A percentile compares a stretch with the other conserved stretches of the same genome.
phyloP scores from a whole-genome alignment of 2,329 filamentous ascomycete genomes.

The Talaromyces amestolkiae region DNA sequence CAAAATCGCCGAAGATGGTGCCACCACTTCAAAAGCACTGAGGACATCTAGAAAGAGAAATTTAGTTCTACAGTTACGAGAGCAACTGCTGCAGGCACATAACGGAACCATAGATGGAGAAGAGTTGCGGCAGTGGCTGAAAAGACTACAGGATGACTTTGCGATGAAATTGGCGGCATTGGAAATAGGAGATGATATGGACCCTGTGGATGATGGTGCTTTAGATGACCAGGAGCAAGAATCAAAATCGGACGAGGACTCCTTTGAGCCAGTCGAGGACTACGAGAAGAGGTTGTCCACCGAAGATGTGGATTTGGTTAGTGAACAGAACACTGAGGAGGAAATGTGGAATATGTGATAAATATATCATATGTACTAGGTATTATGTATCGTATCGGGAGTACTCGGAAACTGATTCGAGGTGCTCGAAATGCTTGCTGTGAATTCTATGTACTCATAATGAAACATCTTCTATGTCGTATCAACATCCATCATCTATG shows the following conservation, averaged over 20 bases:
- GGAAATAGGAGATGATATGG: constrained; percentile 41
- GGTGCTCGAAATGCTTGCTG: not conserved
- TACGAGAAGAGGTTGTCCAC: not conserved
- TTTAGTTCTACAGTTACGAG: constrained; percentile 68
- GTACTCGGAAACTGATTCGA: not conserved
- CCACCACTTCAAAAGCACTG: constrained; percentile 57
- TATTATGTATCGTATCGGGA: not conserved
- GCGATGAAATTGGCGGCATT: constrained; percentile 67
- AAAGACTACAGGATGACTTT: constrained; percentile 71
- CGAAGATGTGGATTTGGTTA: not conserved
- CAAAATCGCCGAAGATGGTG: constrained; percentile 56
- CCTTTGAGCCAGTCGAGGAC: constrained; percentile 15
- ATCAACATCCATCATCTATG: not conserved
- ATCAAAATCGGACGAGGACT: constrained; percentile 10
- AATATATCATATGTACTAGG: no score
- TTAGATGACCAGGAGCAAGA: not conserved
- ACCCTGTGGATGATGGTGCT: not conserved
- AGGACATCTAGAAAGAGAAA: constrained; percentile 65
- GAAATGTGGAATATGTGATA: constrained; percentile 7
- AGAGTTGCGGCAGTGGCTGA: constrained; percentile 62
- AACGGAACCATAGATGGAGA: constrained; percentile 64
- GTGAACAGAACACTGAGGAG: not conserved
- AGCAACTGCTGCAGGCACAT: constrained; percentile 67
- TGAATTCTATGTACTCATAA: not conserved
- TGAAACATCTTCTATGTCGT: not conserved